Conservation (phyloP, 2,329 filamentous ascomycete genomes). For the Clonostachys sp. region DNA sequence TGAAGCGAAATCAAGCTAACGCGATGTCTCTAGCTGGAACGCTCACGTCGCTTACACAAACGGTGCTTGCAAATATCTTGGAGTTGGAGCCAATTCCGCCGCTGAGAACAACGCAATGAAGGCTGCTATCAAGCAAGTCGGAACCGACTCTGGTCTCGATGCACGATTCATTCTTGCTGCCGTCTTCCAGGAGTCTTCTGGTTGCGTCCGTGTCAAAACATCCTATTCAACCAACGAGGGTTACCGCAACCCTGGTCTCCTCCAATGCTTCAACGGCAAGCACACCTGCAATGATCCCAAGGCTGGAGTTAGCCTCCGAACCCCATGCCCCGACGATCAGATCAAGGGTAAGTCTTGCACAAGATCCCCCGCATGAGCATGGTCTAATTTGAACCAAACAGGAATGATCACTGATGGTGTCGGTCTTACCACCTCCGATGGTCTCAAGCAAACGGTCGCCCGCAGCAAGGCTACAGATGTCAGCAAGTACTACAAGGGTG, state of each 20-base stretch:
- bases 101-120: background rate
- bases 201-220: slow-evolving; percentile 1
- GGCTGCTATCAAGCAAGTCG: slow-evolving; percentile 1
- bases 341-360: background rate
- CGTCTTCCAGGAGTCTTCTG: slow-evolving; percentile 1
- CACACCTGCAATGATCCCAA: slow-evolving; percentile 3
- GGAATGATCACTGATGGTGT: slow-evolving; percentile 24
- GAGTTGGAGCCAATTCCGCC: slow-evolving; percentile 1
- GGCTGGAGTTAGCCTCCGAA: background rate
- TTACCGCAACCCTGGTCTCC: slow-evolving; percentile 1
- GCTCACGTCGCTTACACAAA: background rate
- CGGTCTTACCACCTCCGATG: slow-evolving; percentile 24
- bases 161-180: slow-evolving; percentile 3
- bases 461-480: slow-evolving; percentile 15
- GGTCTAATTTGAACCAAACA: background rate
- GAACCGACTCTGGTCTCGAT: background rate
- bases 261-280: slow-evolving; percentile 1
- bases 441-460: slow-evolving; percentile 23
- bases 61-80: slow-evolving; percentile 1
- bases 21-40: too few species aligned
- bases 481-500: slow-evolving; percentile 23
- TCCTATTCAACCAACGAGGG: slow-evolving; percentile 1
- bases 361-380: background rate
- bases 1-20: too few species aligned
- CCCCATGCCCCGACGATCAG: background rate